phyloP scores from a whole-genome alignment of 768 basidiomycete genomes.

The Suillus tomentosus region DNA sequence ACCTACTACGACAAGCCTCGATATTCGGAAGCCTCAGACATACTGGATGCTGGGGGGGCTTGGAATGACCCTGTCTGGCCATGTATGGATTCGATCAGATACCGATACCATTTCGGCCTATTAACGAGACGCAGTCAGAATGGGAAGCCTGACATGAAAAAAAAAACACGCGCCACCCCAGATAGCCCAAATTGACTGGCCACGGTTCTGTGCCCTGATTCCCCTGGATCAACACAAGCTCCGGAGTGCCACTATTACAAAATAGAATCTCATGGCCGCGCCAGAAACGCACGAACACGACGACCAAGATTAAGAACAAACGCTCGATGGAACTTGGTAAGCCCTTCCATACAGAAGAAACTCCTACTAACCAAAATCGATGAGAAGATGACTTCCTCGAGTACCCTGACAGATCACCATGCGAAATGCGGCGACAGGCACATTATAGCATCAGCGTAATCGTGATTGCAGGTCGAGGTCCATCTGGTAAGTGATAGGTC shows the following conservation, averaged over 20 bases:
- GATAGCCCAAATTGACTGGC: slow-evolving; percentile 4
- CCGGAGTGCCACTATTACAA: background rate
- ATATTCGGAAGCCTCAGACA: background rate
- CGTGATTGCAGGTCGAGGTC: background rate
- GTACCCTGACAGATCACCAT: too few relatives aligned
- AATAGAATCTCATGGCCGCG: background rate
- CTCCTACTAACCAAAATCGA: slow-evolving; percentile 1
- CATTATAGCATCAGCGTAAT: slow-evolving; percentile 5
- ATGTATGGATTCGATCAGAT: background rate
- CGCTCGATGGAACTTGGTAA: background rate
- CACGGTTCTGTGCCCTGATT: background rate
- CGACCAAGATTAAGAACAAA: background rate
- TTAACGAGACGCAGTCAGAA: slow-evolving; percentile 1
- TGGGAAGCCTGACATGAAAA: background rate
- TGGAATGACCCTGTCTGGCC: background rate
- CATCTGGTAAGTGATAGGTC: slow-evolving; percentile 5
- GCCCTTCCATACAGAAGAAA: background rate
- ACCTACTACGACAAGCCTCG: slow-evolving; percentile 7
- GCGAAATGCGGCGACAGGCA: background rate
- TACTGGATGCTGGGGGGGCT: background rate
- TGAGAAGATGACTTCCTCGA: background rate
- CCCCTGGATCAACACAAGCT: slow-evolving; percentile 1
- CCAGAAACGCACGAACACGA: background rate
- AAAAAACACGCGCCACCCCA: background rate
- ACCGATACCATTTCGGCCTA: slow-evolving; percentile 6